Base-by-base conservation (phyloP, 108 stramenopile genomes). In the Thalassiosira profunda region DNA sequence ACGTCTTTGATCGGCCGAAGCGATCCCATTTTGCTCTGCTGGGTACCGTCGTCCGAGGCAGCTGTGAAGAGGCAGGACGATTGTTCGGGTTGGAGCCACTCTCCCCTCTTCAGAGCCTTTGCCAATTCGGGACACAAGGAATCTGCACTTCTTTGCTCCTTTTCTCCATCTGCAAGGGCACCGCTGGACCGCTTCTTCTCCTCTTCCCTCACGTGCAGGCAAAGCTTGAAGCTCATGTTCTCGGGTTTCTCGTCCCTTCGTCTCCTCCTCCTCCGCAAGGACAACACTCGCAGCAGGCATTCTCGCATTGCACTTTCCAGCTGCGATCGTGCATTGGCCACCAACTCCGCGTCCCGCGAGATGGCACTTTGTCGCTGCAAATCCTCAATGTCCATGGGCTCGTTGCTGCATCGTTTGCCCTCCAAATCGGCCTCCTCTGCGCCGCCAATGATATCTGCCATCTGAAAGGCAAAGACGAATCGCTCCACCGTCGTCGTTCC, bases 231-330 rank as follows among this genome's bases (percentile, higher is more conserved):
- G 12, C 62, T 64, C 58, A 79, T 26, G 34, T 79, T 79, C 43
- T 79, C 69, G 7, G 77, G 48, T 37, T 46, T 66, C 56, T 79
- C 77, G 41, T 41, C 64, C 10, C 26, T 30, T 29, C 58, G 15
- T 56, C 47, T 65, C 34, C 64, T 65, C 18, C 77, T 24, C 40
- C 64, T 38, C 0, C 57, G 44, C 44, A 79, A 45, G 20, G 77
- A 41, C 26, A 79, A 11, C 5, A 70, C 43, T 2, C 70, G 55
- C 25, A 79, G 18, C 0, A 79, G 31, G 43, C 69, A 70, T 31
- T 79, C 68, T 58, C 63, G 58, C 69, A 79, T 71, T 25, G 70
- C 59, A 25, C 69, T 49, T 59, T 79, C 77, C 51, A 79, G 48
- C 5, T 55, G 49, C 12, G 51, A 9, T 20, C 41, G 44, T 21